Conservation (phyloP, 179 eudicot genomes). For the Drosera spatulata region DNA sequence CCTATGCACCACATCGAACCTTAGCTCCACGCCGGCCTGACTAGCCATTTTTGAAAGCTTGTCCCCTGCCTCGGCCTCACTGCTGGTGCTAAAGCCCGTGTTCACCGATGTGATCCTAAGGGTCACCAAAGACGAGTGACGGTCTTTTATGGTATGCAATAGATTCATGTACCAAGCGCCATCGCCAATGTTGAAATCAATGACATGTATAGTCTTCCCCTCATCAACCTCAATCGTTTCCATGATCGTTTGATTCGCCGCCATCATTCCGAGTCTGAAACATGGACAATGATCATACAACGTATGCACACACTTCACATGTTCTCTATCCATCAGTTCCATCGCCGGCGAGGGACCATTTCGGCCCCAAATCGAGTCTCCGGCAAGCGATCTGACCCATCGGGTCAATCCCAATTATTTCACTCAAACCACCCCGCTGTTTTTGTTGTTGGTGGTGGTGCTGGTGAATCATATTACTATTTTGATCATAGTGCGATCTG, state of each 20-base stretch:
- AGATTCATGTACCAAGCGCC: conserved; percentile 64
- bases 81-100: conserved; percentile 21
- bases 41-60: conserved; percentile 31
- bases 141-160: conserved; percentile 44
- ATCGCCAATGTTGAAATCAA: conserved; percentile 71
- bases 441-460: too few relatives aligned
- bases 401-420: too few relatives aligned
- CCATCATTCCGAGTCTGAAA: conserved; percentile 60
- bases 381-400: too few relatives aligned
- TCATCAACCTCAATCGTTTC: conserved; percentile 37
- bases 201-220: conserved; percentile 36
- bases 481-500: too few relatives aligned
- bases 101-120: conserved; percentile 46
- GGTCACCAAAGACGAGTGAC: not conserved
- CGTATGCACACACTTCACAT: conserved; percentile 26
- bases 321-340: conserved; percentile 44
- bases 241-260: conserved; percentile 61
- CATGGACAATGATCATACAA: conserved; percentile 62
- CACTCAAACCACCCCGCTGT: too few relatives aligned
- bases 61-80: conserved; percentile 20
- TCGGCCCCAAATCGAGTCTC: too few relatives aligned
- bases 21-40: conserved; percentile 30
- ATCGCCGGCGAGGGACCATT: not conserved
- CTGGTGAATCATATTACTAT: too few relatives aligned
- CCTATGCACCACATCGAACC: conserved; percentile 19